Conservation (phyloP, 768 basidiomycete species). For the Pulveroboletus sp. region DNA sequence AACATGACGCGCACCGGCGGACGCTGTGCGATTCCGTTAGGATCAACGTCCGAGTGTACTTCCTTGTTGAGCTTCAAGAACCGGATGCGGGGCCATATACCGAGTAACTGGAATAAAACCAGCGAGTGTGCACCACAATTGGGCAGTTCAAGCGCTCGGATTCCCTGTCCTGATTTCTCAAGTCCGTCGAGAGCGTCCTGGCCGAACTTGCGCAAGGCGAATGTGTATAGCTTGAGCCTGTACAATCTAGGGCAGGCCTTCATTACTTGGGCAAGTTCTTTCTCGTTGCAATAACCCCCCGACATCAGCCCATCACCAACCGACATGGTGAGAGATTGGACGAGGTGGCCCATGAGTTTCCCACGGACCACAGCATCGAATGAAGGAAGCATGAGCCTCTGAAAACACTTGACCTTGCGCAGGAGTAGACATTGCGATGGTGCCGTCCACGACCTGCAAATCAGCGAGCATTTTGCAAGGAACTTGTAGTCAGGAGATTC, state of each 20-base stretch:
- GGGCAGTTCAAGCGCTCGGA: slow-evolving; percentile 33
- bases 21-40: neutral
- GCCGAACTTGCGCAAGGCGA: slow-evolving; percentile 27
- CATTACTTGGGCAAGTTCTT: slow-evolving; percentile 12
- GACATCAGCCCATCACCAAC: too few relatives aligned
- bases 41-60: too few relatives aligned
- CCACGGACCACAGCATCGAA: slow-evolving; percentile 18
- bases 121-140: slow-evolving; percentile 40
- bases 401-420: slow-evolving; percentile 10
- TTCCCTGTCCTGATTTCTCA: slow-evolving; percentile 12
- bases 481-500: slow-evolving; percentile 16
- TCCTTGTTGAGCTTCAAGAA: slow-evolving; percentile 38
- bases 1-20: slow-evolving; percentile 21
- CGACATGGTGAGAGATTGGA: slow-evolving; percentile 18
- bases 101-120: slow-evolving; percentile 40
- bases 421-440: slow-evolving; percentile 30
- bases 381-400: neutral
- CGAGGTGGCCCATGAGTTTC: too few relatives aligned
- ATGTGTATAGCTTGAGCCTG: slow-evolving; percentile 27
- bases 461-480: slow-evolving; percentile 22
- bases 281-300: too few relatives aligned
- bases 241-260: slow-evolving; percentile 32
- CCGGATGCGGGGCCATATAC: slow-evolving; percentile 34
- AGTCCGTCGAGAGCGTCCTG: slow-evolving; percentile 22
- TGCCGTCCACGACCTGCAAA: slow-evolving; percentile 24